Base-by-base conservation (phyloP, 257 asterid genomes). In the Nicotiana benthamiana region DNA sequence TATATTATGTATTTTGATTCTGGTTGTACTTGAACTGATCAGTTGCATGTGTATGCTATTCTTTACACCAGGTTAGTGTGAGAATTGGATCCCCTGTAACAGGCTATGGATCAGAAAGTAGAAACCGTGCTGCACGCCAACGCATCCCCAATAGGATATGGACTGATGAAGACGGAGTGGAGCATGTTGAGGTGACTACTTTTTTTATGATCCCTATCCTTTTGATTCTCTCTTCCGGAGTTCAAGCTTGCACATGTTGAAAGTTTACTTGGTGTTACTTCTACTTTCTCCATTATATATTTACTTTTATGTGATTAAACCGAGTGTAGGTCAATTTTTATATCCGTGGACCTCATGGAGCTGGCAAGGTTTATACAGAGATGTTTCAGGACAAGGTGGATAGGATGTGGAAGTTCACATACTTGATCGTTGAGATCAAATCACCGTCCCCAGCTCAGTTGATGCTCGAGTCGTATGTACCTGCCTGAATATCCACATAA, bases 51-150 rank as follows among this genome's bases (percentile, higher is more conserved):
- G 12, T 81, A 80, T 74, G 61, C 61, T 17, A 66, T 74, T 77
- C 83, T 32, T 80, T 76, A 54, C 63, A 59, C 85, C 88, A 95
- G 98, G 97, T 92, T 63, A 88, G 87, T 87, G 97, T 89, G 57
- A 89, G 97, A 84, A 91, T 95, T 16, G 98, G 97, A 72, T 84
- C 97, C 75, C 99, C 99, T 43, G 85, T 93, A 67, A 93, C 95
- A 8, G 97, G 97, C 54, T 93, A 93, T 52, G 99, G 97, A 62
- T 90, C 97, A 65, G 99, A 94, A 80, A 94, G 97, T 79, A 89
- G 93, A 87, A 94, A 94, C 83, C 97, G 99, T 46, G 97, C 98
- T 56, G 98, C 97, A 70, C 98, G 99, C 75, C 98, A 94, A 83
- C 96, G 97, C 68, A 85, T 96, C 63, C 95, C 98, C 30, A 83